A percentile compares a stretch with the other conserved stretches of the same genome.
phyloP scores from a whole-genome alignment of 495 filamentous ascomycete species.

The Staphylotrichum longicolle region DNA sequence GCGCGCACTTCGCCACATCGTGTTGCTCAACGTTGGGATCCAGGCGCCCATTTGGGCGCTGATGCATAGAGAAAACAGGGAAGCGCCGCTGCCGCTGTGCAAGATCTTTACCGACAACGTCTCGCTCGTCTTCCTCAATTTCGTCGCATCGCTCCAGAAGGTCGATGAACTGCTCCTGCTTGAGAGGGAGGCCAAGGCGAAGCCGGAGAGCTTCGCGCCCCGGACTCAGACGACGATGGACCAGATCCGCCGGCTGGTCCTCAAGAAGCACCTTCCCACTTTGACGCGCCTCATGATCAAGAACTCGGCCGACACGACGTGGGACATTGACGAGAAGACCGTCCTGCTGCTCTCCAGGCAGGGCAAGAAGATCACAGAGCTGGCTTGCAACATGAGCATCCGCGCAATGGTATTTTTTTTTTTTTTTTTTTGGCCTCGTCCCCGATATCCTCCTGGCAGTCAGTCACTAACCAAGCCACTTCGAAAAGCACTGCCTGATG shows the following conservation, averaged over 20 bases:
- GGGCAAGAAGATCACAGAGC: conserved; percentile 50
- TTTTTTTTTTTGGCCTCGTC: neutral
- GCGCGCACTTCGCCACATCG: conserved; percentile 49
- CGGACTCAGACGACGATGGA: conserved; percentile 47
- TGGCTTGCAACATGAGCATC: conserved; percentile 53
- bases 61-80: conserved; percentile 51
- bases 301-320: conserved; percentile 47
- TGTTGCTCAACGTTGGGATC: conserved; percentile 59
- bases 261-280: conserved; percentile 47
- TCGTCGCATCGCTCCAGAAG: conserved; percentile 49
- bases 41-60: conserved; percentile 58
- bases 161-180: conserved; percentile 58
- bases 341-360: conserved; percentile 47
- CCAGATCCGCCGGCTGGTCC: conserved; percentile 50
- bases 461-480: neutral
- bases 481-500: conserved; percentile 50
- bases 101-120: conserved; percentile 63
- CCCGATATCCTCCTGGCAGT: neutral
- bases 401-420: conserved; percentile 47
- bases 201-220: conserved; percentile 49
- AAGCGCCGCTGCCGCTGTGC: conserved; percentile 47
- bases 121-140: conserved; percentile 48
- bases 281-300: conserved; percentile 50
- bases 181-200: conserved; percentile 50
- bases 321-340: conserved; percentile 55